Evolutionary conservation across 2,329 filamentous ascomycete species (phyloP).

Genomic region (Grosmannia penicillata): DNA sequence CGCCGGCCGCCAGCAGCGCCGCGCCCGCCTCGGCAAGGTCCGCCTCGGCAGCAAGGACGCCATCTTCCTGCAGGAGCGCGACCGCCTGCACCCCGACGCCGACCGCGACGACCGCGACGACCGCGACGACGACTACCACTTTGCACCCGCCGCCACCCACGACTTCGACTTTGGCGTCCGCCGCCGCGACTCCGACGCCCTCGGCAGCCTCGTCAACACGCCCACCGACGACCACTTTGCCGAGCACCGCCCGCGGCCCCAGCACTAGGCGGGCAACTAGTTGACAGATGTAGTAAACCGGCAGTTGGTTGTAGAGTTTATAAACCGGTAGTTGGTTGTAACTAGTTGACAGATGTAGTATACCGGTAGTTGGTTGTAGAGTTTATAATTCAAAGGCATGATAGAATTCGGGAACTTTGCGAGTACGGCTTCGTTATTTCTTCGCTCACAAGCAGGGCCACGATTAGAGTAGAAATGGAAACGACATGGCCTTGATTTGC

Average conservation of each 20-base stretch:
- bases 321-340: too few species aligned
- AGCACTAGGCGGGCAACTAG: constrained; percentile 21
- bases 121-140: constrained; percentile 13
- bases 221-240: constrained; percentile 28
- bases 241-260: constrained; percentile 9
- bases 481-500: too few species aligned
- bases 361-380: too few species aligned
- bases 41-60: constrained; percentile 21
- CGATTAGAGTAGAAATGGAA: too few species aligned
- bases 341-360: too few species aligned
- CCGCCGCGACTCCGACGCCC: constrained; percentile 29
- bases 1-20: constrained; percentile 17
- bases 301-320: too few species aligned
- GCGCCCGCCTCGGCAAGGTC: constrained; percentile 17
- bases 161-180: constrained; percentile 13
- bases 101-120: constrained; percentile 7
- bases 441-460: too few species aligned
- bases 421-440: too few species aligned
- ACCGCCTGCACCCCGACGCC: constrained; percentile 14
- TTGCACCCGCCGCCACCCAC: constrained; percentile 4
- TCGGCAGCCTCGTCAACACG: constrained; percentile 33
- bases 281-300: too few species aligned
- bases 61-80: constrained; percentile 30
- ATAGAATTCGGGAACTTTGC: too few species aligned
- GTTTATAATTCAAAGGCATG: too few species aligned